A percentile compares a stretch with the other conserved stretches of the same genome.
These are phyloP conservation scores for Penicillium sp. DNA, from an alignment of 2,329 filamentous ascomycete genomes.

Conservation along the genomic window DNA sequence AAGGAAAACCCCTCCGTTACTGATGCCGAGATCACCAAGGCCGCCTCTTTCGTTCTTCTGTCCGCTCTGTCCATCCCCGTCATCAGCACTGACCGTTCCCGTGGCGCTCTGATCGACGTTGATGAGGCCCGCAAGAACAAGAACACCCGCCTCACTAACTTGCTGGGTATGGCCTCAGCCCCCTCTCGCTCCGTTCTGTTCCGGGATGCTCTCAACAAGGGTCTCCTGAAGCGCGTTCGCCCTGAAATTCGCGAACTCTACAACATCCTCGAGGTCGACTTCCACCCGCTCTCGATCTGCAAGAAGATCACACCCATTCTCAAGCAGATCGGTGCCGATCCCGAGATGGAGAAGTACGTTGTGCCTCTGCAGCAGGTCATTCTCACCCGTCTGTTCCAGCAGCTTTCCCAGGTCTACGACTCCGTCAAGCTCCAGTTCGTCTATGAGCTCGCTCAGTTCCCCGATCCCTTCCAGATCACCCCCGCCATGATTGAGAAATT, in stretches of 20 bases:
- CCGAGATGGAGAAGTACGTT: constrained; percentile 97
- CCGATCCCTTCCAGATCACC: constrained; percentile 90
- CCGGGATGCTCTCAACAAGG: constrained; percentile 94
- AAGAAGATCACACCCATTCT: constrained; percentile 98
- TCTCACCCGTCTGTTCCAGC: constrained; percentile 95
- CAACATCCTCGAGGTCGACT: constrained; percentile 98
- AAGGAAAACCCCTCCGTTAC: constrained; percentile 87
- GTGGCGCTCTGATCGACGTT: constrained; percentile 92
- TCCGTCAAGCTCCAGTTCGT: constrained; percentile 94
- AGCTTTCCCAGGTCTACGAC: constrained; percentile 97
- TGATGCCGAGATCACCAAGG: constrained; percentile 88
- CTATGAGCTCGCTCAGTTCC: constrained; percentile 89
- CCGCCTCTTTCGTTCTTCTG: constrained; percentile 90
- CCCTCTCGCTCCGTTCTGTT: constrained; percentile 88
- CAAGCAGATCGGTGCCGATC: constrained; percentile 84
- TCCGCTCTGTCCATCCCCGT: constrained; percentile 97
- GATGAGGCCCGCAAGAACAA: constrained; percentile 98
- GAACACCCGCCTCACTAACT: constrained; percentile 93
- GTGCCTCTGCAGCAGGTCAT: constrained; percentile 96
- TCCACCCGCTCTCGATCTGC: constrained; percentile 98
- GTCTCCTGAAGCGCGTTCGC: constrained; percentile 84
- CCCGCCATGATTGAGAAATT: constrained; percentile 96
- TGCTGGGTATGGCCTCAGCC: constrained; percentile 86
- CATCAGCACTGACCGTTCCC: constrained; percentile 95
- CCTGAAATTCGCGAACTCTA: constrained; percentile 96